Conservation (phyloP, 2,329 filamentous ascomycete species). For the Colletotrichum sp. region DNA sequence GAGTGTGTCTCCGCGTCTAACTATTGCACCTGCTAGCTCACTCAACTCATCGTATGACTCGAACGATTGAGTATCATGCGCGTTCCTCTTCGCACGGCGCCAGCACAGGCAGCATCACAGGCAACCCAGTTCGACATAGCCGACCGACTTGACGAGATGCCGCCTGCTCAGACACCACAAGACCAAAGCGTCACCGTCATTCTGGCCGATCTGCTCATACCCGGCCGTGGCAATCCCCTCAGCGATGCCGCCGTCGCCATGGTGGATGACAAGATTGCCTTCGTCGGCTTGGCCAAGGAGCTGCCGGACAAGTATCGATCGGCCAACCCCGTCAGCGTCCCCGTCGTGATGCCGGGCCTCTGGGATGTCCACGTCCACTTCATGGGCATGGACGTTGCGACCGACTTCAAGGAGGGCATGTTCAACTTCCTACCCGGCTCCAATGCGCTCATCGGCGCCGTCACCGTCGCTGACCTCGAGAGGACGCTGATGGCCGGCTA, state of each 20-base stretch:
- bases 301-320: slow-evolving; percentile 35
- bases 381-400: slow-evolving; percentile 33
- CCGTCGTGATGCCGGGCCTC: slow-evolving; percentile 54
- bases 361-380: slow-evolving; percentile 60
- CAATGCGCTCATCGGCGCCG: slow-evolving; percentile 40
- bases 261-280: slow-evolving; percentile 41
- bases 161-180: neutral
- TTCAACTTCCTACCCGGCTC: slow-evolving; percentile 24
- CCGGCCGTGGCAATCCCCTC: slow-evolving; percentile 48
- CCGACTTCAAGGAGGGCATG: slow-evolving; percentile 18
- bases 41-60: no score
- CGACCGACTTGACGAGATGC: neutral
- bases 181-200: slow-evolving; percentile 19
- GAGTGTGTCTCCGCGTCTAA: neutral
- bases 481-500: slow-evolving; percentile 51
- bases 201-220: slow-evolving; percentile 45
- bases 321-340: slow-evolving; percentile 36
- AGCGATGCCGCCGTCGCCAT: slow-evolving; percentile 42
- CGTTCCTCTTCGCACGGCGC: neutral
- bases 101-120: neutral
- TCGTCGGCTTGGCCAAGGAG: slow-evolving; percentile 36
- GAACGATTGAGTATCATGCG: neutral
- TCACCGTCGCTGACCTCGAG: slow-evolving; percentile 43
- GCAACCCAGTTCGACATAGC: neutral
- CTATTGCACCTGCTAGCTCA: neutral